A percentile compares a stretch with the other conserved stretches of the same genome.
These are phyloP conservation scores for Seiridium cupressi DNA, from an alignment of 2,329 filamentous ascomycete species.

Conservation along the genomic window DNA sequence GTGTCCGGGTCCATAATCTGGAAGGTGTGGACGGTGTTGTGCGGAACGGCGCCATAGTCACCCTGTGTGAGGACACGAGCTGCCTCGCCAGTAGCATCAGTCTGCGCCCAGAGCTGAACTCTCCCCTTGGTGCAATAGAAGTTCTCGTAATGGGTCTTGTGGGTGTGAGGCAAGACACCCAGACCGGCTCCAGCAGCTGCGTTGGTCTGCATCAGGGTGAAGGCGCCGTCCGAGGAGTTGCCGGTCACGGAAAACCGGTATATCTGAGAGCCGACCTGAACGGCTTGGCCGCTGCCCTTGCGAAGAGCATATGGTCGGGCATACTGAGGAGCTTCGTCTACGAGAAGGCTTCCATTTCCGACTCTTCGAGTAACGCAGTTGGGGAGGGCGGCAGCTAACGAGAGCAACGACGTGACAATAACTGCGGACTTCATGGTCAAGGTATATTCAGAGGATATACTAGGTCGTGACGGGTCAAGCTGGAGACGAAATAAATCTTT, in stretches of 20 bases:
- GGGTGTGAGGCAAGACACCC: slow-evolving; percentile 41
- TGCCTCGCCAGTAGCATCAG: slow-evolving; percentile 26
- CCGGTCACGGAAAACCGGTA: slow-evolving; percentile 36
- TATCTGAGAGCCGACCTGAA: slow-evolving; percentile 30
- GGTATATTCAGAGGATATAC: too few species aligned
- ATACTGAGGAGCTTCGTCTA: slow-evolving; percentile 24
- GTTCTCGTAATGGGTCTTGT: slow-evolving; percentile 42
- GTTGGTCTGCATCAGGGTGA: slow-evolving; percentile 42
- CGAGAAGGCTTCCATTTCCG: background rate
- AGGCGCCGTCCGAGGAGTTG: slow-evolving; percentile 40
- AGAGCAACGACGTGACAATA: background rate
- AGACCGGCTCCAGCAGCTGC: slow-evolving; percentile 32
- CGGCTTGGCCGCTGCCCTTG: slow-evolving; percentile 30
- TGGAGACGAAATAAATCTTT: background rate
- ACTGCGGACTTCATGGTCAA: background rate
- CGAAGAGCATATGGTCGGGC: slow-evolving; percentile 34
- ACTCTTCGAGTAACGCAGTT: background rate
- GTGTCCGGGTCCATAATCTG: slow-evolving; percentile 45
- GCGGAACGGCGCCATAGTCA: slow-evolving; percentile 43
- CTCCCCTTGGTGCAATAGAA: slow-evolving; percentile 43
- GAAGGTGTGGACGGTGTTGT: slow-evolving; percentile 46
- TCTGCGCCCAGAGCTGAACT: slow-evolving; percentile 39
- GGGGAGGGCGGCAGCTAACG: background rate
- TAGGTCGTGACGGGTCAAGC: background rate
- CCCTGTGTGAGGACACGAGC: slow-evolving; percentile 38